These are phyloP conservation scores for Ephemerocybe angulata DNA, from an alignment of 768 basidiomycete species.

Conservation along the genomic window DNA sequence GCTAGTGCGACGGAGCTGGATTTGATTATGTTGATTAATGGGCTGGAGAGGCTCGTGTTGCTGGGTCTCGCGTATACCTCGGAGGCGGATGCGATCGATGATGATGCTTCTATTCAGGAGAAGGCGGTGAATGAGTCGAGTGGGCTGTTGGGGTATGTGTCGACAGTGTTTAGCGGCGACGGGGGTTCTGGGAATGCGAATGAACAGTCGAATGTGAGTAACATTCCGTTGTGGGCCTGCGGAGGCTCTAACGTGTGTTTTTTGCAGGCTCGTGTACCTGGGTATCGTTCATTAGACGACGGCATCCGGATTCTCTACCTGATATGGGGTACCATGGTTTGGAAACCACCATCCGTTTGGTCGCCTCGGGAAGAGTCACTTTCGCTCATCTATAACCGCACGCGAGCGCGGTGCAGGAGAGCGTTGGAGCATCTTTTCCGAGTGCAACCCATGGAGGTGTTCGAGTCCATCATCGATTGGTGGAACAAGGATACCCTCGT, in stretches of 20 bases:
- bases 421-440: conserved; percentile 87
- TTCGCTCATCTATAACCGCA: conserved; percentile 60
- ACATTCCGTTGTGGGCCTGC: conserved; percentile 1
- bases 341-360: conserved; percentile 42
- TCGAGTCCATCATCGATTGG: conserved; percentile 79
- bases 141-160: conserved; percentile 85
- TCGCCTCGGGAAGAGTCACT: conserved; percentile 66
- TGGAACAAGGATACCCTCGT: conserved; percentile 65
- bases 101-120: conserved; percentile 51
- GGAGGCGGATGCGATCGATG: conserved; percentile 49
- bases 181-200: conserved; percentile 40
- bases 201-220: conserved; percentile 57
- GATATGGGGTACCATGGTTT: conserved; percentile 64
- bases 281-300: conserved; percentile 75
- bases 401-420: conserved; percentile 66
- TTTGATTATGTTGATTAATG: conserved; percentile 78
- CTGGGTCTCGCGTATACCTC: conserved; percentile 62
- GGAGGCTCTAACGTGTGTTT: neutral
- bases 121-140: conserved; percentile 50
- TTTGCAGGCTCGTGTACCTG: conserved; percentile 64
- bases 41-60: conserved; percentile 76
- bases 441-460: conserved; percentile 71
- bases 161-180: conserved; percentile 87
- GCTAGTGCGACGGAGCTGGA: conserved; percentile 72
- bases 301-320: conserved; percentile 74